A percentile compares a stretch with the other conserved stretches of the same genome.
Evolutionary conservation across 225 moss, liverwort and hornwort genomes (phyloP).

Genomic region (Neckera pumila): DNA sequence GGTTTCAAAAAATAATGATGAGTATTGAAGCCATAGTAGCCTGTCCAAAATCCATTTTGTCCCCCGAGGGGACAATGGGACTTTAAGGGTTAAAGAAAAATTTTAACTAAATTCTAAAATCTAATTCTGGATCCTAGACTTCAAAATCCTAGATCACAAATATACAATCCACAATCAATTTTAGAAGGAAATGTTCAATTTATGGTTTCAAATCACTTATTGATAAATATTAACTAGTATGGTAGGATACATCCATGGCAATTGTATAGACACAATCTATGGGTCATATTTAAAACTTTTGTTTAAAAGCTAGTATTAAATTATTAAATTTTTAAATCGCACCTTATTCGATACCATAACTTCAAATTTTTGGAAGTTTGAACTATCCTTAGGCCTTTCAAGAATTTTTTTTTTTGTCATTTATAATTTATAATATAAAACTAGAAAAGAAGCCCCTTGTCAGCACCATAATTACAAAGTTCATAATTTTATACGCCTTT

Average conservation of each 20-base stretch:
- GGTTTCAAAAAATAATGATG: too few relatives aligned
- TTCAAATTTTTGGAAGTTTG: background rate
- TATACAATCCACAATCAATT: background rate
- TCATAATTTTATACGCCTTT: background rate
- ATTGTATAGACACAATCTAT: background rate
- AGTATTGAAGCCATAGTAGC: too few relatives aligned
- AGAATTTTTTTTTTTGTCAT: too few relatives aligned
- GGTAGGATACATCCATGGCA: background rate
- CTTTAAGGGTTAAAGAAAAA: too few relatives aligned
- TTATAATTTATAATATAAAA: background rate
- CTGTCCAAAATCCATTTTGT: too few relatives aligned
- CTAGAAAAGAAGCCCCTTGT: background rate
- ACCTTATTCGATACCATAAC: background rate
- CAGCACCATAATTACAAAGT: background rate
- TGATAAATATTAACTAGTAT: too few relatives aligned
- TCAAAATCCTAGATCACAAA: background rate
- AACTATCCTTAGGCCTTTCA: too few relatives aligned
- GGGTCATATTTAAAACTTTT: background rate
- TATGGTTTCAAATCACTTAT: too few relatives aligned
- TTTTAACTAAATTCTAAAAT: background rate
- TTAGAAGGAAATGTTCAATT: background rate
- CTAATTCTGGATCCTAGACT: background rate
- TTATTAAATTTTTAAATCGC: background rate
- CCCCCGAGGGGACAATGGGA: too few relatives aligned
- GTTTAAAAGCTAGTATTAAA: background rate